Evolutionary conservation across 768 basidiomycete species (phyloP), one percentile per base, ranked within the genome.

Genomic region (Agrocybe chaxingu): DNA sequence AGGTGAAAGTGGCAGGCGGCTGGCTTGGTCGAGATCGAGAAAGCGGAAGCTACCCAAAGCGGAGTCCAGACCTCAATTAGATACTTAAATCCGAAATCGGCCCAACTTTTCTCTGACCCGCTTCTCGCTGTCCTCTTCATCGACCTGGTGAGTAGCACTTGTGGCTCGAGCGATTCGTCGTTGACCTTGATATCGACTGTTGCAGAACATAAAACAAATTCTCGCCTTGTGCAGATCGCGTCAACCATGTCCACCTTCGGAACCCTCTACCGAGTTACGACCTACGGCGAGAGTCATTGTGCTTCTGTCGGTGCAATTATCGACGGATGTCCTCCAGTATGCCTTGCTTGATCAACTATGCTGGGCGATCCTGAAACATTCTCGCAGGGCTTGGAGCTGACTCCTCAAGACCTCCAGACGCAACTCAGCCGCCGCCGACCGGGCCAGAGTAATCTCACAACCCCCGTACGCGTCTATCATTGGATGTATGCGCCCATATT

Each of bases 271-370:
- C 81, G 92, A 42, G 97, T 99, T 24, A 95, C 95, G 47, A 99
- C 97, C 56, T 99, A 90, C 65, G 97, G 97, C 52, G 97, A 99
- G 75, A 93, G 90, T 56, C 97, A 99, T 67, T 98, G 97, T 66
- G 83, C 90, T 30, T 95, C 92, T 10, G 97, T 98, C 33, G 97
- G 97, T 10, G 93, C 92, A 33, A 98, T 99, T 69, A 84, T 99
- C 61, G 97, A 98, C 65, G 97, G 97, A 32, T 93, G 93, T 57
- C 96, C 96, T 47, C 96, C 96, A 35, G 96, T 97, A 69, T 50
- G 83, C 52, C 13, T 30, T 44, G 40, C 10, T 31, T 13, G 44
- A 33, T 32, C 31, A 29, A 39, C 32, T 48, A 57, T 39, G 36
- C 33, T 30, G 44, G 33, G 29, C 41, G 57, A 40, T 50, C 56